A percentile compares a stretch with the other conserved stretches of the same genome.
phyloP scores from a whole-genome alignment of 306 rosid species.

The Boehmeria nivea region DNA sequence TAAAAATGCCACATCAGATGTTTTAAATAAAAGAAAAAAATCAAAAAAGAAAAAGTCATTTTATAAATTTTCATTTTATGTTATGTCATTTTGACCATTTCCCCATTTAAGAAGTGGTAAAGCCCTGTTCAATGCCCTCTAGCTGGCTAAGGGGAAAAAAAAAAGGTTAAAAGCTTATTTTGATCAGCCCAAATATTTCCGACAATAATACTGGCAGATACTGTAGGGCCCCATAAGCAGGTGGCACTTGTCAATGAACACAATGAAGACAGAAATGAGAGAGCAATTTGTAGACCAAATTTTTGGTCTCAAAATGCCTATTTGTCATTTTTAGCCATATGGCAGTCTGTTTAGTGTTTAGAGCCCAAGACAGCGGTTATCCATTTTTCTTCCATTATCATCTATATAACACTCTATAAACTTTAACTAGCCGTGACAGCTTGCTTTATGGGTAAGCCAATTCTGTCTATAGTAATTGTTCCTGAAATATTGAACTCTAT shows the following conservation, averaged over 20 bases:
- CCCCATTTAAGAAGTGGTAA: too few species aligned
- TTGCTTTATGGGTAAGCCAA: slow-evolving; percentile 3
- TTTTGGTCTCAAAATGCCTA: not conserved
- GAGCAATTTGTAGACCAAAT: slow-evolving; percentile 4
- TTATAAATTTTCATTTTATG: too few species aligned
- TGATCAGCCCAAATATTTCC: too few species aligned
- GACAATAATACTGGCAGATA: too few species aligned
- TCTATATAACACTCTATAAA: not conserved
- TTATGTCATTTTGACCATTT: too few species aligned
- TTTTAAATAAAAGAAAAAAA: too few species aligned
- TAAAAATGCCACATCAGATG: too few species aligned
- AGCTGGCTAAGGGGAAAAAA: too few species aligned
- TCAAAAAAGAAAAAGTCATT: too few species aligned
- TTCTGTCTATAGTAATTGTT: not conserved
- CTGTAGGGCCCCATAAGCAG: not conserved
- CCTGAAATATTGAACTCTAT: not conserved
- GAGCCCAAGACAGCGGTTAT: slow-evolving; percentile 5
- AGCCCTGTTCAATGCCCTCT: too few species aligned
- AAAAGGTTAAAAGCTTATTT: too few species aligned
- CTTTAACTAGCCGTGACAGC: not conserved
- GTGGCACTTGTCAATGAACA: not conserved
- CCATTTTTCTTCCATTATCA: not conserved
- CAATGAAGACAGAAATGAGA: not conserved
- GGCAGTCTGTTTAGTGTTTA: not conserved
- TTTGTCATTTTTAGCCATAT: not conserved